These are phyloP conservation scores for Cyberlindnera bimundalis DNA, from an alignment of 805 yeast species.

Conservation along the genomic window DNA sequence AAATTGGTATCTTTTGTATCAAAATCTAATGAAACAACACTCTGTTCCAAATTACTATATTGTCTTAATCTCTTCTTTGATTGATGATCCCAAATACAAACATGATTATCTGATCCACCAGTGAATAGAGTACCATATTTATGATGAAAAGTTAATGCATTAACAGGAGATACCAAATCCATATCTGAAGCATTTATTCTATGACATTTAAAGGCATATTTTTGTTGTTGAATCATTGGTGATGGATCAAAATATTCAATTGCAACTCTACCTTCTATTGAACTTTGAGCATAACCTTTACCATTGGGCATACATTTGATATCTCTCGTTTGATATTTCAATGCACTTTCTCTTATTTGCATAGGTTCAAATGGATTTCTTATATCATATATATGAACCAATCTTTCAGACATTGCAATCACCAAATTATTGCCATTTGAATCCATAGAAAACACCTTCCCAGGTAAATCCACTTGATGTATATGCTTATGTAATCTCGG, in stretches of 20 bases:
- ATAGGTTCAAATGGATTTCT: constrained; percentile 43
- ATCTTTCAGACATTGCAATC: constrained; percentile 51
- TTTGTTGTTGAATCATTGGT: constrained; percentile 37
- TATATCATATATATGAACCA: constrained; percentile 55
- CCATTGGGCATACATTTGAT: constrained; percentile 52
- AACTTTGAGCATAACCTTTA: constrained; percentile 61
- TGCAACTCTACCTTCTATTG: constrained; percentile 81
- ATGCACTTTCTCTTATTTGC: constrained; percentile 56
- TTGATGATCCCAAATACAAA: constrained; percentile 87
- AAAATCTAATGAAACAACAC: constrained; percentile 41
- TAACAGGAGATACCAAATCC: constrained; percentile 71
- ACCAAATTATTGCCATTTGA: constrained; percentile 38
- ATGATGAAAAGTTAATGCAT: constrained; percentile 76
- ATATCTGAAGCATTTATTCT: constrained; percentile 43
- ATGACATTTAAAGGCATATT: constrained; percentile 84
- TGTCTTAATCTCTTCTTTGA: constrained; percentile 75
- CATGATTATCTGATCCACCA: constrained; percentile 88
- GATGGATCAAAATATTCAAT: constrained; percentile 61
- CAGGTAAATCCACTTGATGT: constrained; percentile 30
- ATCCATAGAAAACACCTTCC: constrained; percentile 65
- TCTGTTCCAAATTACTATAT: constrained; percentile 50
- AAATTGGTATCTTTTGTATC: constrained; percentile 29
- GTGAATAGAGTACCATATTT: constrained; percentile 74
- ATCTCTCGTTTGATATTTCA: constrained; percentile 61
- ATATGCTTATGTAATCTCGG: constrained; percentile 5